Conservation (phyloP, 1,284 basidiomycete species). For the Ceratobasidium sp. region DNA sequence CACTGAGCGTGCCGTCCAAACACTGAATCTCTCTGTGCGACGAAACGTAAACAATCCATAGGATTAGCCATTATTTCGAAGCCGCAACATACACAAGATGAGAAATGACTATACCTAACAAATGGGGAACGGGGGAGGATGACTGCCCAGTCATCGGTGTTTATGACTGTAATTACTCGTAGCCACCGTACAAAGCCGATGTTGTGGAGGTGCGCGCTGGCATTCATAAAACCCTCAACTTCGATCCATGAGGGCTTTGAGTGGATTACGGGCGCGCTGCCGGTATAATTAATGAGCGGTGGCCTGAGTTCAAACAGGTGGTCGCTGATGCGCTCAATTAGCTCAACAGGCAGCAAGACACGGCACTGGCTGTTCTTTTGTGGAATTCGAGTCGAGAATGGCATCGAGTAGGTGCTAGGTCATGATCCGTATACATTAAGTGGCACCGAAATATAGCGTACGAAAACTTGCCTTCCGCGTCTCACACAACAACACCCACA, state of each 20-base stretch:
- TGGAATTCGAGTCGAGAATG: too few species aligned
- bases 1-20: not conserved
- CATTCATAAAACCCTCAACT: conserved; percentile 19
- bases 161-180: conserved; percentile 2
- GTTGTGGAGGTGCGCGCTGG: not conserved
- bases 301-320: not conserved
- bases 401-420: too few species aligned
- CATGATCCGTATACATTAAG: too few species aligned
- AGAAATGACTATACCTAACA: not conserved
- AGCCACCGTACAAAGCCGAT: conserved; percentile 16
- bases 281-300: not conserved
- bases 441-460: too few species aligned
- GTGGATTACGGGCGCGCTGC: not conserved
- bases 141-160: conserved; percentile 3
- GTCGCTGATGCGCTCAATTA: not conserved
- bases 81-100: too few species aligned
- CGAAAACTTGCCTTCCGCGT: too few species aligned
- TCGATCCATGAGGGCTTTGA: conserved; percentile 11
- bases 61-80: too few species aligned
- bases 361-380: too few species aligned
- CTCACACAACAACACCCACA: too few species aligned
- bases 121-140: not conserved
- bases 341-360: too few species aligned
- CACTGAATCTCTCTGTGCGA: not conserved
- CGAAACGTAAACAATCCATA: too few species aligned